Evolutionary conservation across 768 basidiomycete species (phyloP).

Genomic region (Russula olivacea): DNA sequence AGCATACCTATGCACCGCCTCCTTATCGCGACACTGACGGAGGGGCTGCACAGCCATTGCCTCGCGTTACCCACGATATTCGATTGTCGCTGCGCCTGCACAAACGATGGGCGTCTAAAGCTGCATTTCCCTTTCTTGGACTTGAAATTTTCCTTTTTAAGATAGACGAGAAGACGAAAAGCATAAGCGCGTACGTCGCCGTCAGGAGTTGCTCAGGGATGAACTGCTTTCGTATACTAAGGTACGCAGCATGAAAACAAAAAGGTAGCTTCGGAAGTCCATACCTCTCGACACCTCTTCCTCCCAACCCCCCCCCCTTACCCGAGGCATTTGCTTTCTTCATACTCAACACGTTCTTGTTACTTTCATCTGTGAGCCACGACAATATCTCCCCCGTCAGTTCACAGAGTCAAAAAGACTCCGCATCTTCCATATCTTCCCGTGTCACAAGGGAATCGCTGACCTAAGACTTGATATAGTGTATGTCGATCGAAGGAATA

Average conservation of each 20-base stretch:
- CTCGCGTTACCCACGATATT: not conserved
- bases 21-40: not conserved
- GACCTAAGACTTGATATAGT: slow-evolving; percentile 2
- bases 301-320: not conserved
- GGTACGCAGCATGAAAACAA: slow-evolving; percentile 5
- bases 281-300: not conserved
- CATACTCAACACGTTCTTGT: not conserved
- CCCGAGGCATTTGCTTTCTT: not conserved
- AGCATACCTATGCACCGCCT: not conserved
- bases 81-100: not conserved
- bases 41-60: not conserved
- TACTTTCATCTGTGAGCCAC: not conserved
- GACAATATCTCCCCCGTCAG: not conserved
- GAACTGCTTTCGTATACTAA: not conserved
- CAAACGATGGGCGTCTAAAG: not conserved
- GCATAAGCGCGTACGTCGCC: not conserved
- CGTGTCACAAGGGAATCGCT: not conserved
- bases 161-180: not conserved
- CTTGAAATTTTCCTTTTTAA: not conserved
- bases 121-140: not conserved
- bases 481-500: not conserved
- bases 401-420: not conserved
- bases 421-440: not conserved
- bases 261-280: not conserved
- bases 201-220: not conserved